Evolutionary conservation across 805 yeast species (phyloP).

Genomic region (Jamesozyma jinghongensis): DNA sequence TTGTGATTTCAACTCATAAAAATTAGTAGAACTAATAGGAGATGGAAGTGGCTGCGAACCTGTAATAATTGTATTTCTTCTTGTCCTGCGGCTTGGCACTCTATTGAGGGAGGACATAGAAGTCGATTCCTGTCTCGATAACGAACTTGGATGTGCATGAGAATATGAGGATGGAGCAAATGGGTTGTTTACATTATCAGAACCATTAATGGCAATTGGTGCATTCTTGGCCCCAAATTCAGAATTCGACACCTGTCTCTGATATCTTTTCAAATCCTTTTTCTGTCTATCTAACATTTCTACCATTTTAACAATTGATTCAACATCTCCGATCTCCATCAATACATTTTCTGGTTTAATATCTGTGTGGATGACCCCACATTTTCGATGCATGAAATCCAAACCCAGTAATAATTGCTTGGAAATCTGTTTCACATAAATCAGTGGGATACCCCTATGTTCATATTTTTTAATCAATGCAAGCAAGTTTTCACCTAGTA

Average conservation of each 20-base stretch:
- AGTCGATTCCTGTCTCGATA: background rate
- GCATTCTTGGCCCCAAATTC: background rate
- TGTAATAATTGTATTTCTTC: constrained; percentile 70
- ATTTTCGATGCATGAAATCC: constrained; percentile 50
- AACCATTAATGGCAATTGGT: constrained; percentile 1
- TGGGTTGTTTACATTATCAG: background rate
- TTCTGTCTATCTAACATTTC: constrained; percentile 49
- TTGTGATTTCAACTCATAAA: constrained; percentile 28
- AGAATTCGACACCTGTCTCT: constrained; percentile 30
- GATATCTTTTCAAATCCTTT: constrained; percentile 35
- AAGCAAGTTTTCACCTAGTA: constrained; percentile 84
- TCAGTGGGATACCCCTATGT: constrained; percentile 71
- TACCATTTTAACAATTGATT: constrained; percentile 59
- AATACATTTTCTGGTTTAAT: constrained; percentile 71
- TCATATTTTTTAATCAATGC: constrained; percentile 72
- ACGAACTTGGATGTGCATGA: background rate
- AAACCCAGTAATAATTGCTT: constrained; percentile 67
- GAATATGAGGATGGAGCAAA: constrained; percentile 1
- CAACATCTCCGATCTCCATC: constrained; percentile 78
- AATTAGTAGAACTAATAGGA: constrained; percentile 53
- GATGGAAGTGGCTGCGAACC: constrained; percentile 93
- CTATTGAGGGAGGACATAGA: constrained; percentile 8
- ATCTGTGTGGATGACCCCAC: constrained; percentile 71
- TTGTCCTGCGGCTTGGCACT: constrained; percentile 36
- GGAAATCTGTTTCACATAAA: constrained; percentile 71